Evolutionary conservation across 2,329 filamentous ascomycete species (phyloP).

Genomic region (Sporothrix sp.): DNA sequence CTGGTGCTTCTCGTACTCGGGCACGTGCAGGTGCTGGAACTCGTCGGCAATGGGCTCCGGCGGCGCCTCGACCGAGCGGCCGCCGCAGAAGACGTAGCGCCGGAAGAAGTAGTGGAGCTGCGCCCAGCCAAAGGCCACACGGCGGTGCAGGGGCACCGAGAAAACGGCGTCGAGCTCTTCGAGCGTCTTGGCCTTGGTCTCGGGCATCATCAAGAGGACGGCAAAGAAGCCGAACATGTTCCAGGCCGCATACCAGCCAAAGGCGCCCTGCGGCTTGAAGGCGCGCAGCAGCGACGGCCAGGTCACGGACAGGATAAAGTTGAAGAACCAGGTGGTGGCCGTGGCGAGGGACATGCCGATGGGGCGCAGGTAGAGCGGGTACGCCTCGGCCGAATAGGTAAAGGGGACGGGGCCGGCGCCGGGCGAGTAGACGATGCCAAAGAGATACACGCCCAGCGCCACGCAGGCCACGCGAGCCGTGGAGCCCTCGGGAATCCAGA

Average conservation of each 20-base stretch:
- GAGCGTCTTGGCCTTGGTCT: conserved; percentile 31
- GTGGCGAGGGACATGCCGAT: conserved; percentile 52
- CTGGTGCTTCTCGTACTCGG: neutral
- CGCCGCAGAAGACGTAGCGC: conserved; percentile 15
- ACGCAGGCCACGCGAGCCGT: conserved; percentile 35
- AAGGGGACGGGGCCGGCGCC: conserved; percentile 56
- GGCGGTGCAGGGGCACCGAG: conserved; percentile 21
- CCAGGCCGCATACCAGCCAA: conserved; percentile 40
- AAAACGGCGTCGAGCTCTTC: conserved; percentile 31
- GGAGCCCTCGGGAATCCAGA: conserved; percentile 31
- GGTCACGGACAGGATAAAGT: conserved; percentile 33
- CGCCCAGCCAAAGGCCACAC: conserved; percentile 18
- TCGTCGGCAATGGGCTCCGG: conserved; percentile 12
- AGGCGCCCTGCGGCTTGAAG: conserved; percentile 38
- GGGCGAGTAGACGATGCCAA: conserved; percentile 43
- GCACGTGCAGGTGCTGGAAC: neutral
- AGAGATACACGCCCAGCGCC: conserved; percentile 40
- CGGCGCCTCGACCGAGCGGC: conserved; percentile 1
- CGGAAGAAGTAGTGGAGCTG: conserved; percentile 17
- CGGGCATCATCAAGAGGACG: conserved; percentile 30
- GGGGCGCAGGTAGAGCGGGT: conserved; percentile 52
- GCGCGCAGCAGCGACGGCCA: conserved; percentile 37
- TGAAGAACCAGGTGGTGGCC: conserved; percentile 42
- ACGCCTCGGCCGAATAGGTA: conserved; percentile 58
- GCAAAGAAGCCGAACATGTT: conserved; percentile 37